These are phyloP conservation scores for Neurospora cerealis DNA, from an alignment of 495 filamentous ascomycete species.

Conservation along the genomic window DNA sequence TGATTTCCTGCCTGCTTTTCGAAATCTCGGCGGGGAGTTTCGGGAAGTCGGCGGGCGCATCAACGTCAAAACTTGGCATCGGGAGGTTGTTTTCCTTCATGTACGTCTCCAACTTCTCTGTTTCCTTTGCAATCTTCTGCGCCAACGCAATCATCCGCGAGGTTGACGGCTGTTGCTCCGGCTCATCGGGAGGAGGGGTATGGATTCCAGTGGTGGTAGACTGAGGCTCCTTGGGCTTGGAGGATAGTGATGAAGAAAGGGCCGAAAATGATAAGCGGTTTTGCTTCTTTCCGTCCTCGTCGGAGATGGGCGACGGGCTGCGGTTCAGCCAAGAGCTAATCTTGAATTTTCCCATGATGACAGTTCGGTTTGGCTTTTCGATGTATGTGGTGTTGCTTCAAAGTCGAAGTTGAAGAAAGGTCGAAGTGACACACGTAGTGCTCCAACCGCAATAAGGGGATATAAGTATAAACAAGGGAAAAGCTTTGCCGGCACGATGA, in stretches of 20 bases:
- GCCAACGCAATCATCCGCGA: conserved; percentile 29
- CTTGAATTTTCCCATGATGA: conserved; percentile 23
- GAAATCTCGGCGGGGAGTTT: conserved; percentile 28
- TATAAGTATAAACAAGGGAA: neutral
- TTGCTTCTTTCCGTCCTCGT: conserved; percentile 21
- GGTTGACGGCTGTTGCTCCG: conserved; percentile 5
- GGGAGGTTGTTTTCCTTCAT: conserved; percentile 26
- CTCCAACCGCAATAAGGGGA: neutral
- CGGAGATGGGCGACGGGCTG: conserved; percentile 13
- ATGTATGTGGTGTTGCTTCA: neutral
- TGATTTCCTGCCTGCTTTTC: conserved; percentile 26
- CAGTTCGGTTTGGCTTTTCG: neutral
- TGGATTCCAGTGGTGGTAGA: neutral
- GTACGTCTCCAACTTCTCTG: conserved; percentile 31
- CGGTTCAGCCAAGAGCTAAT: conserved; percentile 23
- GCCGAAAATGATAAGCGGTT: conserved; percentile 18
- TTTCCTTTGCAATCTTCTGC: conserved; percentile 27
- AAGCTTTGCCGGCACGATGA: neutral
- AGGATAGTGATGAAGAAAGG: conserved; percentile 7
- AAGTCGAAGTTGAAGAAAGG: neutral
- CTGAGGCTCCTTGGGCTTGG: conserved; percentile 11
- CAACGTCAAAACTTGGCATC: conserved; percentile 29
- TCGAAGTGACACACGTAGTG: neutral
- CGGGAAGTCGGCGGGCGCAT: conserved; percentile 28
- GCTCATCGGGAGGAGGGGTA: neutral